Evolutionary conservation across 2,329 filamentous ascomycete genomes (phyloP).

Genomic region (Dothideomycetes sp.): DNA sequence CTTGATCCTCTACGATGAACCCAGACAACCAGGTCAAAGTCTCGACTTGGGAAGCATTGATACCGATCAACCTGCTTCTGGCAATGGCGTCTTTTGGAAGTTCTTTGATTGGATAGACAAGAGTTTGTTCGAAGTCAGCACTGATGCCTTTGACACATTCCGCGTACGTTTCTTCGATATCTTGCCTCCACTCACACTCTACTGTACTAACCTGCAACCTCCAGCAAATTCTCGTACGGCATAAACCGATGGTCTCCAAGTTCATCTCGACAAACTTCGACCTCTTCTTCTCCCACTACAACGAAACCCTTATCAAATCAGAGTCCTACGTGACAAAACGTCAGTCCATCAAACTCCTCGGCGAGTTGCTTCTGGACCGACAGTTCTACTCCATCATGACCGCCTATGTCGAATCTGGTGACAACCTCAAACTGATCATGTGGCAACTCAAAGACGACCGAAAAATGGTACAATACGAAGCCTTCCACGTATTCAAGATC

Average conservation of each 20-base stretch:
- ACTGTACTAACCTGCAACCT: not conserved
- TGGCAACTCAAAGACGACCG: conserved; percentile 89
- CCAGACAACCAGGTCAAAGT: conserved; percentile 60
- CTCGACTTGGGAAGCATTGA: conserved; percentile 71
- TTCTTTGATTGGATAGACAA: conserved; percentile 98
- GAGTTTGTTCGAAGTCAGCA: conserved; percentile 90
- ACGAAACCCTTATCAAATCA: conserved; percentile 76
- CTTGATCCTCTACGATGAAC: conserved; percentile 87
- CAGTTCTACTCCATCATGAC: conserved; percentile 99
- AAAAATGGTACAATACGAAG: conserved; percentile 99
- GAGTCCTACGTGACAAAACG: conserved; percentile 96
- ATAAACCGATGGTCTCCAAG: conserved; percentile 81
- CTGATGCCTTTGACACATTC: conserved; percentile 96
- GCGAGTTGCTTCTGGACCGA: conserved; percentile 86
- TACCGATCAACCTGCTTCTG: conserved; percentile 63
- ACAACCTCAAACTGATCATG: conserved; percentile 98
- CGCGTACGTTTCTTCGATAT: conserved; percentile 49
- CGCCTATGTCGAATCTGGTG: conserved; percentile 85
- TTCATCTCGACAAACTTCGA: conserved; percentile 88
- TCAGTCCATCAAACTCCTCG: conserved; percentile 93
- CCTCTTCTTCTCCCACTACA: conserved; percentile 86
- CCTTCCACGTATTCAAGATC: conserved; percentile 98
- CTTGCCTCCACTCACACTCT: too few relatives aligned
- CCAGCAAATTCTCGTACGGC: conserved; percentile 85
- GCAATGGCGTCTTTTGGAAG: conserved; percentile 84